phyloP scores from a whole-genome alignment of 192 early-diverging fungal genomes.

The Phlyctochytrium bullatum region DNA sequence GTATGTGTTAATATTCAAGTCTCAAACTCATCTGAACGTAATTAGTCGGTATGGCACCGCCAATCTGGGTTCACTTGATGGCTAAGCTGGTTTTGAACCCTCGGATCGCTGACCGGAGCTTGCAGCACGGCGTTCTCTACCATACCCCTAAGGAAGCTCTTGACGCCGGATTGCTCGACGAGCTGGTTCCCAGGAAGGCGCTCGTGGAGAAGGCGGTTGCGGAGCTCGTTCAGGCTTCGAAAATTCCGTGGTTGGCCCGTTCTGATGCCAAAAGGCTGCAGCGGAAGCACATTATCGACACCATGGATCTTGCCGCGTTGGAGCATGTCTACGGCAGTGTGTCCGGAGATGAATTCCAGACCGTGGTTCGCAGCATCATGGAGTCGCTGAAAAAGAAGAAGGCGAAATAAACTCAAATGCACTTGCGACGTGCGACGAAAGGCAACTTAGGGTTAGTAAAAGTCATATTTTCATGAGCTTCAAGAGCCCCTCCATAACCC shows the following conservation, averaged over 20 bases:
- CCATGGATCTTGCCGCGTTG: constrained; percentile 4
- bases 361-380: constrained; percentile 11
- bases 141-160: constrained; percentile 14
- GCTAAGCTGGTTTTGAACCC: constrained; percentile 11
- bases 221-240: background rate
- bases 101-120: constrained; percentile 9
- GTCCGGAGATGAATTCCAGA: constrained; percentile 26
- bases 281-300: constrained; percentile 6
- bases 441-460: too few species aligned
- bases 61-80: constrained; percentile 20
- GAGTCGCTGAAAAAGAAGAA: constrained; percentile 23
- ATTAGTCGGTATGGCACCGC: constrained; percentile 22
- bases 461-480: too few species aligned
- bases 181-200: background rate
- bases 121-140: constrained; percentile 20
- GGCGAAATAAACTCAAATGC: too few species aligned
- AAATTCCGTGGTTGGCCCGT: constrained; percentile 23
- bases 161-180: constrained; percentile 14
- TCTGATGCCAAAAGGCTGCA: constrained; percentile 13
- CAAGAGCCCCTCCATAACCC: too few species aligned
- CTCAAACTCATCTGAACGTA: background rate
- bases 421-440: too few species aligned
- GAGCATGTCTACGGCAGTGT: constrained; percentile 17
- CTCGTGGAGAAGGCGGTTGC: background rate
- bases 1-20: constrained; percentile 3